Percentiles rank a stretch among this genome's conserved stretches.
Conservation (phyloP, 2,329 filamentous ascomycete genomes). For the Fusarium albidum region DNA sequence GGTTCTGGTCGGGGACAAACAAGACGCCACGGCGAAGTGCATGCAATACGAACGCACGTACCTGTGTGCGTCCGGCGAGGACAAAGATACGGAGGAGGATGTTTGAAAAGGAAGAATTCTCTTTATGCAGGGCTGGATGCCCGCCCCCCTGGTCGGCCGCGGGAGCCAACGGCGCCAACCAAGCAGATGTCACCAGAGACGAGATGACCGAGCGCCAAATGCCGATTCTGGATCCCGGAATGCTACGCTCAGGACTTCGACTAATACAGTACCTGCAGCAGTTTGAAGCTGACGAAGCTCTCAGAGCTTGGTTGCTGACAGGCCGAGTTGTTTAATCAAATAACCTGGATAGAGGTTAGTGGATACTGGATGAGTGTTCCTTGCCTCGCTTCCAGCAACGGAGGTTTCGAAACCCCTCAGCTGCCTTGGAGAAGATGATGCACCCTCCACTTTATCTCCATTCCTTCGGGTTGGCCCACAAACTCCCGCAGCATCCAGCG, state of each 20-base stretch:
- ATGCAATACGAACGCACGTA: slow-evolving; percentile 8
- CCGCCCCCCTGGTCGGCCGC: neutral
- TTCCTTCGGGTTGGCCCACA: slow-evolving; percentile 26
- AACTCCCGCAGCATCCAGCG: slow-evolving; percentile 25
- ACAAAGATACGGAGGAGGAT: slow-evolving; percentile 2
- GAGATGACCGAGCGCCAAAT: slow-evolving; percentile 6
- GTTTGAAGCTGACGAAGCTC: slow-evolving; percentile 9
- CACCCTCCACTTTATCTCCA: slow-evolving; percentile 32
- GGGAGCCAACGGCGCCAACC: neutral
- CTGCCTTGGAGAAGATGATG: slow-evolving; percentile 17
- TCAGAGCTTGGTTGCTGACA: neutral
- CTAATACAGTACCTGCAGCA: too few relatives aligned
- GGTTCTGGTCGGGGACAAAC: slow-evolving; percentile 18
- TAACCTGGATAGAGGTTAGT: slow-evolving; percentile 14
- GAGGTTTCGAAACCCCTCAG: slow-evolving; percentile 39
- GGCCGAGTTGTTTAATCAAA: neutral
- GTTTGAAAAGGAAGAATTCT: slow-evolving; percentile 20
- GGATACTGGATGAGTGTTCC: slow-evolving; percentile 21
- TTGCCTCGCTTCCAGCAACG: slow-evolving; percentile 28
- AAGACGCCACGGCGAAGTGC: slow-evolving; percentile 21
- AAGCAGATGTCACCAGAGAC: slow-evolving; percentile 1
- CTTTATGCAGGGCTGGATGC: slow-evolving; percentile 21
- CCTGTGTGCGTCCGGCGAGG: slow-evolving; percentile 8
- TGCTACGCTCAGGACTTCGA: slow-evolving; percentile 12
- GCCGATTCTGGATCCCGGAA: slow-evolving; percentile 6